Evolutionary conservation across 2,329 filamentous ascomycete species (phyloP), one percentile per base, ranked within the genome.

Genomic region (Colletotrichum sp.): DNA sequence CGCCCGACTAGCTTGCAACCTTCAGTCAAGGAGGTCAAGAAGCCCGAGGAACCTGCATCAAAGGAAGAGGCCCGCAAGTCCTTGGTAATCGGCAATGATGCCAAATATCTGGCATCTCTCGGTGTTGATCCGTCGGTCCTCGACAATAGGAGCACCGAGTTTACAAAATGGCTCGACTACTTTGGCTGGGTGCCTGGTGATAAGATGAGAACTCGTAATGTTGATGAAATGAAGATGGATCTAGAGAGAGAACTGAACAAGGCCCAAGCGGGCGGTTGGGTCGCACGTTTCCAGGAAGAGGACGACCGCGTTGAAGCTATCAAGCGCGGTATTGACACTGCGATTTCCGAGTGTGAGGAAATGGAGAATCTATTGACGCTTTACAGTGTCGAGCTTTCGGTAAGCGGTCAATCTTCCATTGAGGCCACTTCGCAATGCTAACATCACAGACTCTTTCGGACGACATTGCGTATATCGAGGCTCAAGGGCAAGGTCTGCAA

Each of bases 391-490:
- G 97, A 99, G 84, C 89, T 99, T 77, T 95, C 95, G 80, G 95
- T 96, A 90, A 88, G 94, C 86, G 21, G 2, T 9, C 6, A 4
- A 26, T n/a, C 7, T 21, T 21, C 2, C 12, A 52, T 52, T 21
- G 10, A 24, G 7, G 4, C 5, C 43, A 43, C 8, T n/a, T 32
- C 18, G 13, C 8, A 36, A 30, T 13, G 2, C 82, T 85, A 76
- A 84, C 74, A 12, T n/a, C 6, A 18, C 32, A 98, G 94, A 99
- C 96, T 65, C 89, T 99, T 34, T 96, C 96, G 72, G 96, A 99
- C 66, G 97, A 99, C 80, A 98, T 99, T 80, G 93, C 96, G 5
- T 99, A 98, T 82, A 99, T 99, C 78, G 97, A 99, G 86, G 96
- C 97, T 3, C 97, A 99, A 84, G 96, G 95, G 8, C 96, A 99